These are phyloP conservation scores for Endoconidiophora laricicola DNA, from an alignment of 2,329 filamentous ascomycete species.

Conservation along the genomic window DNA sequence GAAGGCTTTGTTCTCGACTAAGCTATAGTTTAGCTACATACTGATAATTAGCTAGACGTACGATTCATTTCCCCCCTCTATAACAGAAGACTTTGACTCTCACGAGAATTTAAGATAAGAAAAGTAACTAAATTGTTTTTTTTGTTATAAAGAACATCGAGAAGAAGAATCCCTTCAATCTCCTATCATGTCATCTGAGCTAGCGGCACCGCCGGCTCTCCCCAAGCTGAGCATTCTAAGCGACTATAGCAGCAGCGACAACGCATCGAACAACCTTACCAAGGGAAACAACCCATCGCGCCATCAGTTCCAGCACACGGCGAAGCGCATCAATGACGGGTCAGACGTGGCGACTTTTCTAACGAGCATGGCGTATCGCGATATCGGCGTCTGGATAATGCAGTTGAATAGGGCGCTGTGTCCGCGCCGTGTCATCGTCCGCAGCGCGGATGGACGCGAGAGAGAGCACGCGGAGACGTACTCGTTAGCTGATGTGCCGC, in stretches of 20 bases:
- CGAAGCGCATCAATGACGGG: constrained; percentile 72
- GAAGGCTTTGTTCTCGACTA: too few species aligned
- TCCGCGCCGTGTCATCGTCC: constrained; percentile 36
- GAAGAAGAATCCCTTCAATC: too few species aligned
- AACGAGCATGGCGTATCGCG: constrained; percentile 63
- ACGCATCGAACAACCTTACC: constrained; percentile 20
- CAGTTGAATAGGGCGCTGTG: constrained; percentile 83
- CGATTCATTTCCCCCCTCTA: too few species aligned
- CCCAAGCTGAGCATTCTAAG: constrained; percentile 28
- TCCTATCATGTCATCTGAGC: too few species aligned
- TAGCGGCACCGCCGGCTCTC: constrained; percentile 1
- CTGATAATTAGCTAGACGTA: too few species aligned
- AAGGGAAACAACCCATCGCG: neutral
- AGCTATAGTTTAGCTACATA: too few species aligned
- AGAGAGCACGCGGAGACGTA: constrained; percentile 6
- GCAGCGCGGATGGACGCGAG: constrained; percentile 14
- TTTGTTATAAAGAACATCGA: too few species aligned
- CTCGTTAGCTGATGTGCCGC: neutral
- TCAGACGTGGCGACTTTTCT: constrained; percentile 70
- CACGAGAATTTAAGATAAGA: too few species aligned
- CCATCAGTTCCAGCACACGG: constrained; percentile 32
- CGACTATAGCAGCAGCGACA: neutral
- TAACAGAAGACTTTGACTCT: too few species aligned
- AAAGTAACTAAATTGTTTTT: too few species aligned
- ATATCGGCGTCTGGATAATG: constrained; percentile 73